phyloP scores from a whole-genome alignment of 768 basidiomycete species.

The Amanita subjunquillea region DNA sequence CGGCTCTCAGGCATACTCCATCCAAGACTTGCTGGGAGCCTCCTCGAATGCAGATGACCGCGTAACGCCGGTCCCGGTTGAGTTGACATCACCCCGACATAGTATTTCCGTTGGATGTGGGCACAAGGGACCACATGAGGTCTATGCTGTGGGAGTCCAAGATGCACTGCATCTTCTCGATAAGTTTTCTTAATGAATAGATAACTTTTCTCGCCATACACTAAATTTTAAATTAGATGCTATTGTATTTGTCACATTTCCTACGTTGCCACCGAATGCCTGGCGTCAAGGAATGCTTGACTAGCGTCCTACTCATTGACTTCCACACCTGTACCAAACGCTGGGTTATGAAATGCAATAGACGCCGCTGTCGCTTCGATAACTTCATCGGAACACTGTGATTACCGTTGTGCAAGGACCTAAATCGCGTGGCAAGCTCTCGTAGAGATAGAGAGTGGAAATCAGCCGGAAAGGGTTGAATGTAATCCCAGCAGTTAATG shows the following conservation, averaged over 20 bases:
- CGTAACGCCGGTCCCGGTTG: slow-evolving; percentile 16
- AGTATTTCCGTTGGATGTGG: slow-evolving; percentile 56
- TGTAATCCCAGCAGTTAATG: slow-evolving; percentile 51
- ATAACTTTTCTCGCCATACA: neutral
- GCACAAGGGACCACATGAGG: slow-evolving; percentile 52
- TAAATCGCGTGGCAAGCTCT: slow-evolving; percentile 37
- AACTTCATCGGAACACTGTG: slow-evolving; percentile 13
- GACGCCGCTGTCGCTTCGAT: slow-evolving; percentile 21
- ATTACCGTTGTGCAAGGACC: slow-evolving; percentile 21
- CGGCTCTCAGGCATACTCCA: neutral
- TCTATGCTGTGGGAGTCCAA: slow-evolving; percentile 61
- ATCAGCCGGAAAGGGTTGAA: slow-evolving; percentile 49
- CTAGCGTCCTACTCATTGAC: neutral
- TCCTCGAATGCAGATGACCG: slow-evolving; percentile 32
- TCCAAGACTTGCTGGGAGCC: slow-evolving; percentile 29
- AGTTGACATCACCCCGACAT: slow-evolving; percentile 21
- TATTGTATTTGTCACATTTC: neutral
- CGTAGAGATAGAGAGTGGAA: slow-evolving; percentile 33
- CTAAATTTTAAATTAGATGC: neutral
- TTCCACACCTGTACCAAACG: slow-evolving; percentile 1
- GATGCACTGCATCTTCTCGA: slow-evolving; percentile 73
- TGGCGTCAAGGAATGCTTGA: neutral
- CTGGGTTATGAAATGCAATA: slow-evolving; percentile 28
- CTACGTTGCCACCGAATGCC: neutral
- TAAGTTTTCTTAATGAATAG: slow-evolving; percentile 24